These are phyloP conservation scores for Verticillium nubilum DNA, from an alignment of 2,329 filamentous ascomycete species.

Conservation along the genomic window DNA sequence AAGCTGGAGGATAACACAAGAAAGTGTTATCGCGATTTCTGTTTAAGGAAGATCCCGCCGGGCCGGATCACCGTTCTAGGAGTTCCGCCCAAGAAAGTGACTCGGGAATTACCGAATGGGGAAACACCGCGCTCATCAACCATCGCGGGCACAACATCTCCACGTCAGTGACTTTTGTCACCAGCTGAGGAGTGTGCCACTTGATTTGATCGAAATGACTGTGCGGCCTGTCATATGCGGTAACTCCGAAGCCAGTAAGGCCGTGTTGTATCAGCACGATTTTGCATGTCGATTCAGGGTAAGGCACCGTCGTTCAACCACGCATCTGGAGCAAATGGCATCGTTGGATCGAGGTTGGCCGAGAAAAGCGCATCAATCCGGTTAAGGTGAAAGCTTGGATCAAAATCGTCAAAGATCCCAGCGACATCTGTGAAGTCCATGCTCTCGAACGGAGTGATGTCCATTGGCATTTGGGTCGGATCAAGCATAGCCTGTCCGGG, in stretches of 20 bases:
- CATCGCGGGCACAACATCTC: neutral
- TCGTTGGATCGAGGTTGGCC: neutral
- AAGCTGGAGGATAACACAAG: neutral
- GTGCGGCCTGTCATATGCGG: too few relatives aligned
- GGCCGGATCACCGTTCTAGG: neutral
- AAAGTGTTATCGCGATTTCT: neutral
- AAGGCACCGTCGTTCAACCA: neutral
- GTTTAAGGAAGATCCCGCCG: neutral
- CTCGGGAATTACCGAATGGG: neutral
- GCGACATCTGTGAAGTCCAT: constrained; percentile 1
- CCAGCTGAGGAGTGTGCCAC: too few relatives aligned
- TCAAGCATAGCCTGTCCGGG: neutral
- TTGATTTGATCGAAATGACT: too few relatives aligned
- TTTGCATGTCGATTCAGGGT: neutral
- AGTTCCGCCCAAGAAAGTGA: neutral
- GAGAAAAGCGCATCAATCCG: constrained; percentile 11
- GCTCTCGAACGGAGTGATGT: neutral
- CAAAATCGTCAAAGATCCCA: constrained; percentile 14
- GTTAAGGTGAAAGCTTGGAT: constrained; percentile 13
- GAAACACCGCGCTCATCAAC: neutral
- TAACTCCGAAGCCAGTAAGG: too few relatives aligned
- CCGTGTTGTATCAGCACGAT: neutral
- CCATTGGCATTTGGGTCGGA: neutral
- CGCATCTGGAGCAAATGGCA: neutral
- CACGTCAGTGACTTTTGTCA: neutral